phyloP scores from a whole-genome alignment of 2,329 filamentous ascomycete species.

The Fusarium compactum region DNA sequence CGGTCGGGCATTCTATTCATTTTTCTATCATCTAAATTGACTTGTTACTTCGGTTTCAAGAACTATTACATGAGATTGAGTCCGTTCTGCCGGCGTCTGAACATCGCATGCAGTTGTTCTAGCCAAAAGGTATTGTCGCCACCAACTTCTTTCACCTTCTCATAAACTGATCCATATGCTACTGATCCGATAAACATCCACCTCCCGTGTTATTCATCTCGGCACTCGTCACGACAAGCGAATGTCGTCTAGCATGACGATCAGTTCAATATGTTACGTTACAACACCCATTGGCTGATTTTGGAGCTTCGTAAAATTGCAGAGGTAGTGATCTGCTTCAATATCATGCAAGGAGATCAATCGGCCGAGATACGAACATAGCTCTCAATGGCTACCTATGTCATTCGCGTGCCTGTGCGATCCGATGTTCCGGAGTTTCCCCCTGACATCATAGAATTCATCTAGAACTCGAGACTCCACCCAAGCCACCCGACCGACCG shows the following conservation, averaged over 20 bases:
- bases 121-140: too few species aligned
- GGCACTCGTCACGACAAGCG: neutral
- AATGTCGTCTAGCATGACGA: neutral
- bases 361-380: neutral
- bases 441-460: slow-evolving; percentile 1
- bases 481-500: neutral
- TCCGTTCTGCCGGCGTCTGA: too few species aligned
- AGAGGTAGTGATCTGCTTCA: neutral
- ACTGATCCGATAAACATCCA: neutral
- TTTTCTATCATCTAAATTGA: neutral
- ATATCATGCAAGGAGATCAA: neutral
- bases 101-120: too few species aligned
- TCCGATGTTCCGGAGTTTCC: neutral
- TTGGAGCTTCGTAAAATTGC: neutral
- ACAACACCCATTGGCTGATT: neutral
- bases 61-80: too few species aligned
- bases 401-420: neutral
- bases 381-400: neutral
- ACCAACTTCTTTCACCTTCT: neutral
- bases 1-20: too few species aligned
- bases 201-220: neutral
- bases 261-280: neutral
- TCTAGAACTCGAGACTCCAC: neutral
- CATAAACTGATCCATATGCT: fast-evolving
- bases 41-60: neutral